Evolutionary conservation across 148 eudicot species (phyloP), one percentile per base, ranked within the genome.

Genomic region (Heliosperma pusillum): DNA sequence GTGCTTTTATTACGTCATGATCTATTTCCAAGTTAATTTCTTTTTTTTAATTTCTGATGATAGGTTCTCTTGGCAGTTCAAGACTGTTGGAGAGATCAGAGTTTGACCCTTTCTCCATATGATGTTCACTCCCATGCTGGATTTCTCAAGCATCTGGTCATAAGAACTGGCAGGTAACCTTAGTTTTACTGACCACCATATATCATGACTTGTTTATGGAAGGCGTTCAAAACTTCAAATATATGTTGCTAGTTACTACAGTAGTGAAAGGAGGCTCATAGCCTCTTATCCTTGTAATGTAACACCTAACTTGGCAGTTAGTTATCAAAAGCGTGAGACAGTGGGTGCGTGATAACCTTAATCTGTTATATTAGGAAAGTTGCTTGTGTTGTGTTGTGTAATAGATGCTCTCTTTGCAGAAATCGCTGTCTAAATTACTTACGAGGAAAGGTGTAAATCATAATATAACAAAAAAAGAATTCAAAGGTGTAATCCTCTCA

Each of bases 41-140:
- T n/a, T n/a, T n/a, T n/a, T n/a, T n/a, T n/a, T 76, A 57, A 30
- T 82, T 77, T 83, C 79, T 80, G 83, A 82, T 79, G 71, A 69
- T 89, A 94, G 98, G 97, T 92, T 90, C 97, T 94, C 70, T 85
- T 89, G 88, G 88, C 87, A 78, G 83, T 94, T 85, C 98, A 94
- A 89, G 93, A 89, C 62, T 80, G 82, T 74, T 94, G 98, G 98
- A 84, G 93, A 77, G 87, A 90, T 76, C 88, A 91, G 60, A 78
- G 82, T 55, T 82, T 88, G 21, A 83, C 82, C 69, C 97, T 94
- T 71, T 83, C 91, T 75, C 92, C 98, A 30, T 94, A 87, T 63
- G 76, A 91, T 87, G 93, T 87, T 77, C 92, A 86, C 78, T 77
- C 92, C 20, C 98, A 91, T 86, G 84, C 72, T 76, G 98, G 98